Base-by-base conservation (phyloP, 495 filamentous ascomycete genomes). In the Podospora pseudocomata region DNA sequence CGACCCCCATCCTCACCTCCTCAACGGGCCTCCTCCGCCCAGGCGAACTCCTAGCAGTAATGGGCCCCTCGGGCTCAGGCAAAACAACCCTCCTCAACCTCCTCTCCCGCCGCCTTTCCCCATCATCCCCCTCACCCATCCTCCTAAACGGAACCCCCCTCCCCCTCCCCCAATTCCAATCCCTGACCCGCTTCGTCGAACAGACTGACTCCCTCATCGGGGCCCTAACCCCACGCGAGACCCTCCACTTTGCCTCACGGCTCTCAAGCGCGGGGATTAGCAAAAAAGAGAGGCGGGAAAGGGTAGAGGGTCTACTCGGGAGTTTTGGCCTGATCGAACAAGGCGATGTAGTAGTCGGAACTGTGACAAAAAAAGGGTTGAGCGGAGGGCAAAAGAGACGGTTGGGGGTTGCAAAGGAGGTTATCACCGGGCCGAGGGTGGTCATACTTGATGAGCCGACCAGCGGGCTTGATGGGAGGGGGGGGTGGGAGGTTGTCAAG, bases 391-490 rank as follows among this genome's bases (percentile, higher is more conserved):
- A 96, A 78, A 94, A 93, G 79, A 80, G 90, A 6, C 82, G 92
- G 13, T 79, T 92, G n/a, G 89, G 90, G 67, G 88, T 94, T 7
- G 91, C 91, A 1, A 88, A 88, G 67, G 91, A 92, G 76, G 80
- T 96, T 53, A 90, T 96, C 71, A 93, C 91, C 11, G 84, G 81
- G 64, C 92, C 92, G 0, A 89, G 89, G 77, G 88, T 96, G 16
- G 69, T 95, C 67, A 93, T 95, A 70, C 71, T 95, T 62, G 92
- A 95, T 74, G 92, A 94, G 74, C 92, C 91, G 7, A 95, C 91
- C 0, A 90, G 87, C 65, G 92, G 92, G 16, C 76, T 95, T 39
- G 92, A 95, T 75, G 89, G 87, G 53, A 91, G 93, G 67, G 89
- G 89, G 0, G 92, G 93, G 0, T 92, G 84, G 78, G 92, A 89